phyloP scores from a whole-genome alignment of 768 basidiomycete genomes.

The Wakefieldia striispora region DNA sequence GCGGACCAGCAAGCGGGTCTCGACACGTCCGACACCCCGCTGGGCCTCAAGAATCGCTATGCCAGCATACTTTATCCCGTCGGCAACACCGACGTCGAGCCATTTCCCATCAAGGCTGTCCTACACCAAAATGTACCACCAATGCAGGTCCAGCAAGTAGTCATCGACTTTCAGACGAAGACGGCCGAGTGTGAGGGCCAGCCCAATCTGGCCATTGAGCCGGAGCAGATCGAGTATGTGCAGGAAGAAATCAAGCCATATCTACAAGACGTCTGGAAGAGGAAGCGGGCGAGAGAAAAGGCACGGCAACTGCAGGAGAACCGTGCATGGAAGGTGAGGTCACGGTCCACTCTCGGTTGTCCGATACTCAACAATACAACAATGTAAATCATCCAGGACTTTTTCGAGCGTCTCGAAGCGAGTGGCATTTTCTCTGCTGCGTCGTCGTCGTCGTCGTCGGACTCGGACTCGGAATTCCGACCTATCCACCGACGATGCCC shows the following conservation, averaged over 20 bases:
- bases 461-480: too few species aligned
- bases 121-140: conserved; percentile 10
- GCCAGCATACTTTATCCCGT: conserved; percentile 16
- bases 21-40: not conserved
- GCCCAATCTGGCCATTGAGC: conserved; percentile 14
- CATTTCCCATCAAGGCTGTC: conserved; percentile 13
- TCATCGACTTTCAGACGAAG: conserved; percentile 18
- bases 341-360: not conserved
- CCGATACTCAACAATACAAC: too few species aligned
- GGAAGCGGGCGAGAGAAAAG: conserved; percentile 2
- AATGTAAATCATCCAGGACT: conserved; percentile 8
- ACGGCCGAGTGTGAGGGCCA: conserved; percentile 13
- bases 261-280: conserved; percentile 11
- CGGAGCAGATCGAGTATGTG: conserved; percentile 18
- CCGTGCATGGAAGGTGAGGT: conserved; percentile 14
- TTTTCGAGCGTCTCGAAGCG: conserved; percentile 13
- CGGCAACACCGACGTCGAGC: conserved; percentile 1
- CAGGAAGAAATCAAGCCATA: conserved; percentile 13
- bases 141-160: conserved; percentile 8
- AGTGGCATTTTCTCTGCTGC: conserved; percentile 1
- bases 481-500: conserved; percentile 9
- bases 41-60: conserved; percentile 6
- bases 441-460: too few species aligned
- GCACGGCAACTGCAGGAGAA: conserved; percentile 2
- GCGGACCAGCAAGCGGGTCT: conserved; percentile 2